These are phyloP conservation scores for Lasiodiplodia sp. DNA, from an alignment of 2,329 filamentous ascomycete species.

Conservation along the genomic window DNA sequence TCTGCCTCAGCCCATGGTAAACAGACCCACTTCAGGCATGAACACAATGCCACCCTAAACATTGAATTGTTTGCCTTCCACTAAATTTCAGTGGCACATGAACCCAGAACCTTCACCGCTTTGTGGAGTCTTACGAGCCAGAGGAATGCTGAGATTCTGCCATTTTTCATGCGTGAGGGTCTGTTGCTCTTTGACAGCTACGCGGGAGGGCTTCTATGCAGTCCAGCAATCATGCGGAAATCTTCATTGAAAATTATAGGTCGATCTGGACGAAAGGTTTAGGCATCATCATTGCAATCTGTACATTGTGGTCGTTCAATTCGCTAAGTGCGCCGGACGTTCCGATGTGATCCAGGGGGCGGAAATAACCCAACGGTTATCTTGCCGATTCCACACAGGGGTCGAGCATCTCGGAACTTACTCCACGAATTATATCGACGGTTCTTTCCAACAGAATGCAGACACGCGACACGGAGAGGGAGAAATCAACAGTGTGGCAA, in stretches of 20 bases:
- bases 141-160: neutral
- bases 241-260: neutral
- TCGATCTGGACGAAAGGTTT: neutral
- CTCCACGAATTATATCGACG: neutral
- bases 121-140: too few relatives aligned
- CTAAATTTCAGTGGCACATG: too few relatives aligned
- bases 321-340: neutral
- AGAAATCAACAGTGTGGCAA: neutral
- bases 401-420: neutral
- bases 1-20: too few relatives aligned
- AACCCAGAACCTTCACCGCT: too few relatives aligned
- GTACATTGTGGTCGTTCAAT: neutral
- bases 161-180: neutral
- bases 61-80: neutral
- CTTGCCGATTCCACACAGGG: conserved; percentile 1
- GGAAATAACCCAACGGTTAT: conserved; percentile 2
- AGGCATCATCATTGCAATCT: too few relatives aligned
- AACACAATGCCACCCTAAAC: too few relatives aligned
- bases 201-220: neutral
- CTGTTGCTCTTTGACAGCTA: neutral
- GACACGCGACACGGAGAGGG: neutral
- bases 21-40: too few relatives aligned
- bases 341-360: neutral
- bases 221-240: neutral
- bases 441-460: neutral